A percentile compares a stretch with the other conserved stretches of the same genome.
Evolutionary conservation across 1,284 basidiomycete genomes (phyloP).

Genomic region (Uromyces viciae-fabae): DNA sequence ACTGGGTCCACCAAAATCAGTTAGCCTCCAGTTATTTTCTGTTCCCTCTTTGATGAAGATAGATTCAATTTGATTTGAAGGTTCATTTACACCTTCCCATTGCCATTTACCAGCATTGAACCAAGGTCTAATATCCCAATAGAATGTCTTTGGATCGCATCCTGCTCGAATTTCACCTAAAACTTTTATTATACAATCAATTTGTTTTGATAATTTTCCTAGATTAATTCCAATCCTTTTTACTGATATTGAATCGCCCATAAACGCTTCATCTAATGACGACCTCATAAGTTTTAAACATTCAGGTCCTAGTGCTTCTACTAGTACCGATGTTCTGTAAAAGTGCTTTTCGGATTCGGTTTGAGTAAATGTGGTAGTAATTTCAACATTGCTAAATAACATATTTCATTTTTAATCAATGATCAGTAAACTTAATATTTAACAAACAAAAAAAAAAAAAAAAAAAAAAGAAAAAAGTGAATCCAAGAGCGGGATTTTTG

Average conservation of each 20-base stretch:
- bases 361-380: slow-evolving; percentile 71
- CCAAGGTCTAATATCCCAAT: slow-evolving; percentile 83
- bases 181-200: slow-evolving; percentile 65
- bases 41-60: slow-evolving; percentile 51
- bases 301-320: slow-evolving; percentile 82
- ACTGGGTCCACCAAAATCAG: slow-evolving; percentile 75
- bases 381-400: slow-evolving; percentile 64
- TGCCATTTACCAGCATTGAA: slow-evolving; percentile 80
- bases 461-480: slow-evolving; percentile 39
- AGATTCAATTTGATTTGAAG: too few species aligned
- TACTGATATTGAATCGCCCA: slow-evolving; percentile 73
- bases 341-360: slow-evolving; percentile 83
- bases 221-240: slow-evolving; percentile 72
- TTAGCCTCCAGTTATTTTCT: slow-evolving; percentile 47
- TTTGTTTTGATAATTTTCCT: slow-evolving; percentile 63
- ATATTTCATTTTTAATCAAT: too few species aligned
- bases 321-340: slow-evolving; percentile 80
- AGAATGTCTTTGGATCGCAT: slow-evolving; percentile 77
- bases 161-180: slow-evolving; percentile 67
- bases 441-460: slow-evolving; percentile 3
- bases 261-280: slow-evolving; percentile 86
- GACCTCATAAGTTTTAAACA: slow-evolving; percentile 80
- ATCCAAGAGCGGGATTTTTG: slow-evolving; percentile 51
- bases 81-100: slow-evolving; percentile 76
- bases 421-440: too few species aligned